Base-by-base conservation (phyloP, 441 rosid genomes). In the Rhodomyrtus psidioides region DNA sequence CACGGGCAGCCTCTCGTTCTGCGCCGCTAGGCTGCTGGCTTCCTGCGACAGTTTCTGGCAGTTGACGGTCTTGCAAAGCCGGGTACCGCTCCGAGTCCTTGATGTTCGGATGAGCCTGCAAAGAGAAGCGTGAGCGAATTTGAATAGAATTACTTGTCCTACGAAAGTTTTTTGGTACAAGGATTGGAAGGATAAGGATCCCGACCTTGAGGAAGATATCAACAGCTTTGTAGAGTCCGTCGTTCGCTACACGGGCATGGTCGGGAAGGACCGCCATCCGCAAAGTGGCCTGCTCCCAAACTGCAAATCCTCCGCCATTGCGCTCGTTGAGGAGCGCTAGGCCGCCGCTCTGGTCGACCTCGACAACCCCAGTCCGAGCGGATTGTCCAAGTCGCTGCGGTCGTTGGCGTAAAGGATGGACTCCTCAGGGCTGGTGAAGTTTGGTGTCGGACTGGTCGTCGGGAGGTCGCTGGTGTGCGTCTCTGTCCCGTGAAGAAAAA, bases 1-100 rank as follows among this genome's bases (percentile, higher is more conserved):
- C 76, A 86, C 88, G 6, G 88, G 85, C 39, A 86, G 83, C 75
- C 88, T 79, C 76, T 86, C 88, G 59, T 86, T 86, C 86, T 83
- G 85, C 7, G 85, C 85, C 21, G 85, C 87, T 23, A 82, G 87
- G 82, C 82, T 86, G 70, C 87, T 82, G n/a, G 87, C 87, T 53
- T 82, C 87, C 82, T 82, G 87, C 60, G 87, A 82, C 53, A 86
- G 85, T 30, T 86, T 86, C 82, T 86, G 87, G 82, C 87, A 82
- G 79, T 82, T 65, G 81, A 86, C 70, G 30, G 55, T 62, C 87
- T 86, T 86, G 87, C 87, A 86, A 9, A 86, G 85, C 14, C 87
- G 85, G 85, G 82, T 62, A 82, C 4, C 84, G 81, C n/a, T 86
- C 87, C 46, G 87, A 26, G 53, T 86, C 87, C 87, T 86, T 86